phyloP scores from a whole-genome alignment of 2,329 filamentous ascomycete species.

The Colletotrichum viniferum region DNA sequence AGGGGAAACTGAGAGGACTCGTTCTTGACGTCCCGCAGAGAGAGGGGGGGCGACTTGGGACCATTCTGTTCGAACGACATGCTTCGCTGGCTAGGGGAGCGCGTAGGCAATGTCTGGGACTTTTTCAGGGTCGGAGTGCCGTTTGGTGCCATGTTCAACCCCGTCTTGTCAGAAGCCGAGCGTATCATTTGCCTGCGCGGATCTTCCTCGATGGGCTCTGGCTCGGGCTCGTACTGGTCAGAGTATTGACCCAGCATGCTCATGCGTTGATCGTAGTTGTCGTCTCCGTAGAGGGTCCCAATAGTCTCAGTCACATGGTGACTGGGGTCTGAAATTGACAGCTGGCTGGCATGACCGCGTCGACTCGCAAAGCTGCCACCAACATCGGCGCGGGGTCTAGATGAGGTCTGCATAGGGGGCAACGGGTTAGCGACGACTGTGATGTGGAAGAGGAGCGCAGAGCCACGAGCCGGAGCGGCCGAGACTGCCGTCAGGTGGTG shows the following conservation, averaged over 20 bases:
- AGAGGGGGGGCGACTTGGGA: constrained; percentile 56
- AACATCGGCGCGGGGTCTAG: constrained; percentile 59
- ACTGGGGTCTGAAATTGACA: constrained; percentile 82
- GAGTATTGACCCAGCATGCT: constrained; percentile 70
- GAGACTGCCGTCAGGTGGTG: not conserved
- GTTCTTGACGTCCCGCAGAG: constrained; percentile 58
- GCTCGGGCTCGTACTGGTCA: constrained; percentile 41
- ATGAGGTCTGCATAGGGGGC: constrained; percentile 54
- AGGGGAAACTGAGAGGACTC: constrained; percentile 80
- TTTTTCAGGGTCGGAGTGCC: constrained; percentile 41
- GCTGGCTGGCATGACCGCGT: constrained; percentile 62
- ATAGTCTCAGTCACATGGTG: constrained; percentile 96
- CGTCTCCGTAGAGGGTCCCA: constrained; percentile 85
- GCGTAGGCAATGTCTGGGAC: constrained; percentile 45
- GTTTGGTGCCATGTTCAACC: constrained; percentile 30
- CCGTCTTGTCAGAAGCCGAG: constrained; percentile 50
- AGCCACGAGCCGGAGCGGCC: not conserved
- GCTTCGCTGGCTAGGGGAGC: constrained; percentile 43
- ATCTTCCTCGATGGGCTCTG: constrained; percentile 35
- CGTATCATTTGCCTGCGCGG: constrained; percentile 46
- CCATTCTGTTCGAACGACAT: constrained; percentile 42
- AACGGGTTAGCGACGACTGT: constrained; percentile 25
- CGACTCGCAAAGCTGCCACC: constrained; percentile 62
- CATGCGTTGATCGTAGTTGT: constrained; percentile 65
- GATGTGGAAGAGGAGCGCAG: not conserved